Percentiles rank a stretch among this genome's conserved stretches.
Evolutionary conservation across 805 yeast genomes (phyloP).

Genomic region (Candida insectalens): DNA sequence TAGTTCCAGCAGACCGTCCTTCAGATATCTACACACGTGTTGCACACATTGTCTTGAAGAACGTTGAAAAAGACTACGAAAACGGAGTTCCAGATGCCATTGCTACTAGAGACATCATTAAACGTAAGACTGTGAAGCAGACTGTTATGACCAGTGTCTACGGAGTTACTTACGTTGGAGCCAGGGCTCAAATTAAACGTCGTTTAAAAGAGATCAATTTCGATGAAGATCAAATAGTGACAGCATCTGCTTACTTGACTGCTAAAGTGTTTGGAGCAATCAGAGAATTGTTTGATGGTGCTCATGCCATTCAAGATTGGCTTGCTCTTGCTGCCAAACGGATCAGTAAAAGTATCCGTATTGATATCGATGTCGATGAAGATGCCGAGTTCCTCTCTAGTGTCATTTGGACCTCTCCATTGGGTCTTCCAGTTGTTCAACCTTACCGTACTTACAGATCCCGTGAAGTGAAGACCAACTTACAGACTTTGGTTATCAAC

Average conservation of each 20-base stretch:
- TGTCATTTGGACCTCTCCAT: conserved; percentile 96
- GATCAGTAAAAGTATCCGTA: conserved; percentile 67
- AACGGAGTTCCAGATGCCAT: conserved; percentile 45
- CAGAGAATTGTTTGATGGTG: conserved; percentile 79
- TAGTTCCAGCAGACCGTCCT: conserved; percentile 62
- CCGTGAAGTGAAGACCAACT: conserved; percentile 63
- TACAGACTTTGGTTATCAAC: conserved; percentile 77
- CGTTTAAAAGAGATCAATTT: conserved; percentile 50
- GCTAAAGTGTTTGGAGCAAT: conserved; percentile 72
- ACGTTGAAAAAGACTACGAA: conserved; percentile 44
- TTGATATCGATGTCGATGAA: conserved; percentile 47
- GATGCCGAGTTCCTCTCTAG: conserved; percentile 67
- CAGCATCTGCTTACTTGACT: conserved; percentile 55
- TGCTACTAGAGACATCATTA: conserved; percentile 50
- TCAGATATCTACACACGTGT: conserved; percentile 71
- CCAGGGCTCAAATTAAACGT: conserved; percentile 76
- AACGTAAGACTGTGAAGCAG: conserved; percentile 88
- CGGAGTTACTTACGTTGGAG: conserved; percentile 94
- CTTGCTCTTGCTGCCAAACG: conserved; percentile 75
- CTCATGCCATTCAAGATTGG: conserved; percentile 96
- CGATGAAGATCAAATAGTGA: conserved; percentile 27
- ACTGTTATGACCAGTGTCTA: conserved; percentile 98
- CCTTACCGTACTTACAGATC: conserved; percentile 73
- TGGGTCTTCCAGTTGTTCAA: conserved; percentile 93
- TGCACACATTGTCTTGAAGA: conserved; percentile 48